A percentile compares a stretch with the other conserved stretches of the same genome.
phyloP scores from a whole-genome alignment of 2,329 filamentous ascomycete species.

The Hymenoscyphus albidus region DNA sequence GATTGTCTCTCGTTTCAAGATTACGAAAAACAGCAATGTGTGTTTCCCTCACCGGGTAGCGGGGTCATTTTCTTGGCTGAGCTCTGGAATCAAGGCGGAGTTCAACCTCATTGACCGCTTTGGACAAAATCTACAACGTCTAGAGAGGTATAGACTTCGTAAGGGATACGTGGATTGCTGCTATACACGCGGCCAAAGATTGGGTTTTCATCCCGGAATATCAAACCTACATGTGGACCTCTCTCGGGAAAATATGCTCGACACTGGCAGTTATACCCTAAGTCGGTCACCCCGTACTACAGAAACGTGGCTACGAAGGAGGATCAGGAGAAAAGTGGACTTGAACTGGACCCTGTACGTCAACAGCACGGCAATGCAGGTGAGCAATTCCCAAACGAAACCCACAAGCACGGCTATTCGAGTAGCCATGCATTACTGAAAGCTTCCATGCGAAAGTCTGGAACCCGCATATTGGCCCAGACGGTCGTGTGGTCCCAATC shows the following conservation, averaged over 20 bases:
- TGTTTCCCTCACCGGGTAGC: neutral
- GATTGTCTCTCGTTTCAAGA: constrained; percentile 1
- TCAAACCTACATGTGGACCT: constrained; percentile 4
- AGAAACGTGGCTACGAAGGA: neutral
- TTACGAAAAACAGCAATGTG: neutral
- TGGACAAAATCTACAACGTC: neutral
- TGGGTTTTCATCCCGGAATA: neutral
- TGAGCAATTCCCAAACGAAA: neutral
- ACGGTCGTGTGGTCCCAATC: neutral
- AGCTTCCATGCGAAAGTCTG: neutral
- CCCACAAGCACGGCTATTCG: neutral
- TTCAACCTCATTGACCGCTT: neutral
- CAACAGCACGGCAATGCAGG: neutral
- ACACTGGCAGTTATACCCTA: neutral
- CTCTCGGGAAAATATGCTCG: neutral
- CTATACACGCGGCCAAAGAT: constrained; percentile 3
- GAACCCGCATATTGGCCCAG: neutral
- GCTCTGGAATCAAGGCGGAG: neutral
- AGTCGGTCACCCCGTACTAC: neutral
- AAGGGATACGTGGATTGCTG: neutral
- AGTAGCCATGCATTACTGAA: neutral
- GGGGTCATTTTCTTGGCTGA: neutral
- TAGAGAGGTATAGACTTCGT: neutral
- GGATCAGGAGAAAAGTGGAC: neutral
- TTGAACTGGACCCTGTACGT: neutral